A percentile compares a stretch with the other conserved stretches of the same genome.
These are phyloP conservation scores for Aspergillus unguis DNA, from an alignment of 2,329 filamentous ascomycete genomes.

Conservation along the genomic window DNA sequence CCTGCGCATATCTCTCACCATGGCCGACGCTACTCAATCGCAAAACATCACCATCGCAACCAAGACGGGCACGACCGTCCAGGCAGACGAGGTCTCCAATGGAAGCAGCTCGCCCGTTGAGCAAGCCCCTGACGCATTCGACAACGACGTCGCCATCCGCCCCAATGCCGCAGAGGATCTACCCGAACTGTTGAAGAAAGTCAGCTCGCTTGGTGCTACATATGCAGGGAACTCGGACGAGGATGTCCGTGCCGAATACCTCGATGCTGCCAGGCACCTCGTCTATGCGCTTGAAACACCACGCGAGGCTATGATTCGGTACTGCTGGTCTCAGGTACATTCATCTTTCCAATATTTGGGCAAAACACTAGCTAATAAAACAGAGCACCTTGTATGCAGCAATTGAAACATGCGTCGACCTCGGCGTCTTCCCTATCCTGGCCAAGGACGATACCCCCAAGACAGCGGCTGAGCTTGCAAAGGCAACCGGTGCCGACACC, in stretches of 20 bases:
- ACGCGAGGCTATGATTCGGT: conserved; percentile 48
- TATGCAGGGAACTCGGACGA: conserved; percentile 10
- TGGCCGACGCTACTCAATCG: not conserved
- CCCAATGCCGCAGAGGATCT: conserved; percentile 14
- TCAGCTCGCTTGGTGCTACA: conserved; percentile 7
- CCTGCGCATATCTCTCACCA: not conserved
- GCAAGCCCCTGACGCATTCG: not conserved
- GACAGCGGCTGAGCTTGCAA: conserved; percentile 19
- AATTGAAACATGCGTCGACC: conserved; percentile 22
- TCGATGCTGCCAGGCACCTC: conserved; percentile 19
- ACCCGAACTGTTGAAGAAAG: conserved; percentile 13
- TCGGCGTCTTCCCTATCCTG: conserved; percentile 22
- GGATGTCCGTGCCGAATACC: conserved; percentile 13
- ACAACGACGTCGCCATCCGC: conserved; percentile 13
- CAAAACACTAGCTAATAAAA: not conserved
- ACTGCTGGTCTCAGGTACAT: conserved; percentile 45
- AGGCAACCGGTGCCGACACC: conserved; percentile 18
- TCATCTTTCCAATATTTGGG: not conserved
- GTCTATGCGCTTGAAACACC: conserved; percentile 42
- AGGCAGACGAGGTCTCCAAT: not conserved
- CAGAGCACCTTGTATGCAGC: conserved; percentile 22
- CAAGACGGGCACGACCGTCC: not conserved
- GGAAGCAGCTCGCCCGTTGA: not conserved
- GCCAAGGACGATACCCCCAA: conserved; percentile 23
- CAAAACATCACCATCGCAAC: not conserved